Base-by-base conservation (phyloP, 495 filamentous ascomycete species). In the Aspergillus taichungensis region DNA sequence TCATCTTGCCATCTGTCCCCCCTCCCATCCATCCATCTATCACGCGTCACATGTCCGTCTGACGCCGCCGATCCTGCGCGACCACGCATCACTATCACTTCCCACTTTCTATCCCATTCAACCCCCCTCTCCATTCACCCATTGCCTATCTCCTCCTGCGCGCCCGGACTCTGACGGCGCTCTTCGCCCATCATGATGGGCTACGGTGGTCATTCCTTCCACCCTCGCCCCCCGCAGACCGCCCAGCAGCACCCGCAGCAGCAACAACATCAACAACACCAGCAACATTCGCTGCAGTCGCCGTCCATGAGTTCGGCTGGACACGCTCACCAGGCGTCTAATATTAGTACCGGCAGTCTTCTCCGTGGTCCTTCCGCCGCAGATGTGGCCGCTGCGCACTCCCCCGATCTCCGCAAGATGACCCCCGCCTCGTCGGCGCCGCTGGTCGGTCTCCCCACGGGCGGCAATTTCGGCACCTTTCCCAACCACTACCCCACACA, bases 371-470 rank as follows among this genome's bases (percentile, higher is more conserved):
- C 56, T 28, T 45, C 60, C n/a, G 63, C 66, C 43, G 52, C 62
- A 18, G 59, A 54, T 14, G 54, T 63, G 24, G 38, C 55, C 6
- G 36, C 59, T 1, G 38, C 54, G 24, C 57, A 64, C 40, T 67
- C 63, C 5, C 66, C 66, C 7, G 64, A 67, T 50, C 40, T 64
- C 42, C 63, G 63, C 50, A 66, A 66, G 40, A 66, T 67, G 63
- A 59, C 66, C 3, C 60, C 63, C 14, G 54, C 60, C 4, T 54
- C 61, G 0, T 58, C 63, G 2, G 58, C 59, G n/a, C 57, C 66
- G 8, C 42, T 67, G 9, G 53, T 63, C 32, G 64, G 64, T 7
- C 58, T 67, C 33, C 53, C 64, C 14, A 43, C 64, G n/a, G 53
- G 53, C 0, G 51, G 51, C 13, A 59, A 57, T 40, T 66, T 59